Evolutionary conservation across 140 eudicot genomes (phyloP), one percentile per base, ranked within the genome.

Genomic region (Erigeron philadelphicus): DNA sequence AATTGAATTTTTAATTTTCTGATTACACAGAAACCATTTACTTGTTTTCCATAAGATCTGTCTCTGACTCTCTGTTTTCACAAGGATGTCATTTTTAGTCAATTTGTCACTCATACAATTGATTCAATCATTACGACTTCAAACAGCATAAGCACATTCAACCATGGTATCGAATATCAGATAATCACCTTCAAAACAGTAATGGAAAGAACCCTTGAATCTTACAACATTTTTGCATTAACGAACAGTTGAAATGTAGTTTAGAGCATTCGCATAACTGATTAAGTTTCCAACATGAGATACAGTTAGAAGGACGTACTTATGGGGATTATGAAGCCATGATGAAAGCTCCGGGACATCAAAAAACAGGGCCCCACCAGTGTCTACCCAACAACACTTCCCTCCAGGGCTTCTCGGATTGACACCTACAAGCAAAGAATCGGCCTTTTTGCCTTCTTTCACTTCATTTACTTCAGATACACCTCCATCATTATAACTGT

Each of bases 361-460:
- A 89, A 87, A 88, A 69, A 82, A 89, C 35, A 93, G 64, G 35
- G 87, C 81, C 13, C 87, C 88, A 12, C 95, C 98, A 47, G 93
- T 89, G 73, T 93, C 98, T 73, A 93, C 95, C 98, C 98, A 93
- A 66, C 96, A 93, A 82, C 98, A 93, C 69, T 78, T 93, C 9
- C 91, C 95, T 3, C 88, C 96, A 3, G 88, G 90, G 72, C 87
- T 82, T 57, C 55, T 79, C 13, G 88, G 83, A 73, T 86, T 91
- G 50, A 76, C 61, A 45, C 94, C 94, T 41, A 80, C 79, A 68
- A 81, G 82, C 78, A 83, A 74, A 9, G 86, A 54, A 72, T 87
- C 82, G 31, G 70, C 66, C 67, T 71, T 81, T 61, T 72, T 75
- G 67, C 38, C 74, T 64, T 81, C 79, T 61, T 41, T 54, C 55